Conservation (phyloP, 805 yeast species). For the Tetrapisispora namnaoensis region DNA sequence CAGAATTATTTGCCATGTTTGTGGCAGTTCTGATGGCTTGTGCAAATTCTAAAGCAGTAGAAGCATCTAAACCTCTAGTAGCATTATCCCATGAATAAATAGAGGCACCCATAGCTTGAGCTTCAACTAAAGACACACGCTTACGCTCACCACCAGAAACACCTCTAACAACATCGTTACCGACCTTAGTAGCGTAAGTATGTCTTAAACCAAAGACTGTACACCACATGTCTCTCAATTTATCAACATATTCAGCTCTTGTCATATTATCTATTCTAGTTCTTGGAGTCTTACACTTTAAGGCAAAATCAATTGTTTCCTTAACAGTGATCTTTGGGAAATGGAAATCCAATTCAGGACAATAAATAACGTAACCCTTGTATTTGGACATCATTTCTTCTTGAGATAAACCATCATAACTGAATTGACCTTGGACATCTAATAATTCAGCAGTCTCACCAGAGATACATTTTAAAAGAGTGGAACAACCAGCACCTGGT, state of each 20-base stretch:
- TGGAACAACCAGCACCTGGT: slow-evolving; percentile 61
- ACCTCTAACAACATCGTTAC: slow-evolving; percentile 59
- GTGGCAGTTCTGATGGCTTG: slow-evolving; percentile 52
- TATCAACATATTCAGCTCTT: slow-evolving; percentile 39
- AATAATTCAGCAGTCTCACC: slow-evolving; percentile 36
- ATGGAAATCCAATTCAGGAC: slow-evolving; percentile 43
- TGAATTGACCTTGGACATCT: slow-evolving; percentile 32
- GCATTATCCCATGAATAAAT: slow-evolving; percentile 61
- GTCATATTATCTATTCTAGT: slow-evolving; percentile 36
- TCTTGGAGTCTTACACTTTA: slow-evolving; percentile 40
- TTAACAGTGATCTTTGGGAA: slow-evolving; percentile 43
- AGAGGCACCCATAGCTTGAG: slow-evolving; percentile 42
- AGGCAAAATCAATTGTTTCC: slow-evolving; percentile 42
- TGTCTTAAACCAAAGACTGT: slow-evolving; percentile 44
- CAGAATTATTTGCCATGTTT: slow-evolving; percentile 44
- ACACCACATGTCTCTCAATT: slow-evolving; percentile 43
- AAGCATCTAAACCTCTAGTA: slow-evolving; percentile 61
- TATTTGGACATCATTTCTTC: slow-evolving; percentile 37
- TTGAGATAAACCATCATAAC: slow-evolving; percentile 42
- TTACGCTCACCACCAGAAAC: slow-evolving; percentile 71
- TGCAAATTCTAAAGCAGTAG: slow-evolving; percentile 58
- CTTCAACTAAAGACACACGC: slow-evolving; percentile 64
- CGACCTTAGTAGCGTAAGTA: slow-evolving; percentile 55
- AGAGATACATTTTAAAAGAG: slow-evolving; percentile 39
- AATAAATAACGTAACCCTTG: slow-evolving; percentile 42